Percentiles rank a stretch among this genome's conserved stretches.
Evolutionary conservation across 2,329 filamentous ascomycete genomes (phyloP).

Genomic region (Leptographium radiaticola): DNA sequence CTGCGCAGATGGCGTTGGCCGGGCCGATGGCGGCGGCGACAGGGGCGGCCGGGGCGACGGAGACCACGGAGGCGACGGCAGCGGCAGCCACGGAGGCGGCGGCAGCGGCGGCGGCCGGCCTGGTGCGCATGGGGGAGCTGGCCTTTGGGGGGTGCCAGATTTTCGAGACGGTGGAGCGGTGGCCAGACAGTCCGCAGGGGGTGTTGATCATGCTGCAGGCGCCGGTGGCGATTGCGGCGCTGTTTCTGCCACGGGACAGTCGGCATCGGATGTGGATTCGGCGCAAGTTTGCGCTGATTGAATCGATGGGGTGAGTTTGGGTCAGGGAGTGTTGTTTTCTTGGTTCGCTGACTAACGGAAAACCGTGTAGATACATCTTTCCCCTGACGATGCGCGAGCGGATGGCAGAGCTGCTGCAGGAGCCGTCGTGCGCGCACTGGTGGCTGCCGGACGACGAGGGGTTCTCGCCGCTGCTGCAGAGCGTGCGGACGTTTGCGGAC

Average conservation of each 20-base stretch:
- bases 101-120: constrained; percentile 17
- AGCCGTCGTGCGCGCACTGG: constrained; percentile 62
- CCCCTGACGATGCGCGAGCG: constrained; percentile 59
- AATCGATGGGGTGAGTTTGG: constrained; percentile 25
- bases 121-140: constrained; percentile 33
- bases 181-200: constrained; percentile 56
- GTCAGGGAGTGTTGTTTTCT: background rate
- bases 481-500: constrained; percentile 68
- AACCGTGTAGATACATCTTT: constrained; percentile 64
- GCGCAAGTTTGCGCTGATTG: constrained; percentile 64
- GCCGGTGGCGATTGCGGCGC: constrained; percentile 57
- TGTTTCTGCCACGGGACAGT: constrained; percentile 67
- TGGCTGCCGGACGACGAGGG: constrained; percentile 80
- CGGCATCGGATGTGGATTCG: constrained; percentile 69
- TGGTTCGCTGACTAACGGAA: background rate
- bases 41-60: background rate
- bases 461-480: constrained; percentile 59
- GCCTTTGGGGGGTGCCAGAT: constrained; percentile 63
- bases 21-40: background rate
- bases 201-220: constrained; percentile 62
- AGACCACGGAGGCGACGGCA: background rate
- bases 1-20: constrained; percentile 24
- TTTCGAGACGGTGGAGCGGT: constrained; percentile 65
- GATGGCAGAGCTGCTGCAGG: constrained; percentile 64
- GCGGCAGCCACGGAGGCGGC: background rate